These are phyloP conservation scores for Cladorrhinum samala DNA, from an alignment of 495 filamentous ascomycete species.

Conservation along the genomic window DNA sequence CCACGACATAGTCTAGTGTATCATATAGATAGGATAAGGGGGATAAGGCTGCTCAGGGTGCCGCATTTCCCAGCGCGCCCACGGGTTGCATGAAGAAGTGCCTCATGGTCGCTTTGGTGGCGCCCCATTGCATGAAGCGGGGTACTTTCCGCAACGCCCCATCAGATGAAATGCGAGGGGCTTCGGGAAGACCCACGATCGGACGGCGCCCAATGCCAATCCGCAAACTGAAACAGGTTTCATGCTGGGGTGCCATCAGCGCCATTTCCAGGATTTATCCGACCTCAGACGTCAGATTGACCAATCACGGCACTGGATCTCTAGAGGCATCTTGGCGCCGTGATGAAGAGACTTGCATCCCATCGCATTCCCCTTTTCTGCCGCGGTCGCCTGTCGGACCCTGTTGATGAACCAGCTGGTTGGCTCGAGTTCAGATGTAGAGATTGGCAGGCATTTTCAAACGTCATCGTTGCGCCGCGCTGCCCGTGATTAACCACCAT, in stretches of 20 bases:
- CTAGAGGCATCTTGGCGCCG: not conserved
- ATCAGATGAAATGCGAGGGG: conserved; percentile 18
- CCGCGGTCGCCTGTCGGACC: not conserved
- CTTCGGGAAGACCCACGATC: conserved; percentile 3
- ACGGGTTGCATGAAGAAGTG: too few relatives aligned
- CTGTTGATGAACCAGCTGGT: conserved; percentile 1
- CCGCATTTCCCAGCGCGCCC: too few relatives aligned
- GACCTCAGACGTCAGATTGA: not conserved
- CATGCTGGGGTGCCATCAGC: conserved; percentile 8
- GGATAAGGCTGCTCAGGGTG: not conserved
- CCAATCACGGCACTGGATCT: conserved; percentile 4
- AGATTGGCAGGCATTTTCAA: not conserved
- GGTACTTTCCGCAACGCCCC: conserved; percentile 3
- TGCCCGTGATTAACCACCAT: not conserved
- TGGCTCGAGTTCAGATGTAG: not conserved
- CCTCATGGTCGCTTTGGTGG: conserved; percentile 4
- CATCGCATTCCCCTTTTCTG: not conserved
- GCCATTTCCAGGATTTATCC: not conserved
- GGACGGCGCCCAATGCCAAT: conserved; percentile 12
- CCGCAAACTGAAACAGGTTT: conserved; percentile 15
- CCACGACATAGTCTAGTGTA: not conserved
- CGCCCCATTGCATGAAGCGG: conserved; percentile 10
- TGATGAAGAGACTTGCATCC: not conserved
- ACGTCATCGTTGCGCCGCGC: not conserved
- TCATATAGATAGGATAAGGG: not conserved